These are phyloP conservation scores for Cardamine chenopodiifolia DNA, from an alignment of 345 rosid species.

Conservation along the genomic window DNA sequence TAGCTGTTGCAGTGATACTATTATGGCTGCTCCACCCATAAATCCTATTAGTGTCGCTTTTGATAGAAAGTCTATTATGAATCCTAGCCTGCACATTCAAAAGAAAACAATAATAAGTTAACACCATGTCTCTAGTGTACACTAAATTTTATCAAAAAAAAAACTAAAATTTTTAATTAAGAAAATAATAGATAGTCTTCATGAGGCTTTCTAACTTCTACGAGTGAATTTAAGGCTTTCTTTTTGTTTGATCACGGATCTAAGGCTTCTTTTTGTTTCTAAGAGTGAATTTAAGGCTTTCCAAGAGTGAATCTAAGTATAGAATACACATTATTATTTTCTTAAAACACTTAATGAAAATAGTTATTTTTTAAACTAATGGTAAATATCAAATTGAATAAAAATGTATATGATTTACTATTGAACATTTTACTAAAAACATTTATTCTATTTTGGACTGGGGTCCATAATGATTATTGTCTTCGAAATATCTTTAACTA, in stretches of 20 bases:
- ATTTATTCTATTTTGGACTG: background rate
- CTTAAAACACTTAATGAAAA: background rate
- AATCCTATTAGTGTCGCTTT: conserved; percentile 88
- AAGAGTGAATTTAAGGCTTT: too few relatives aligned
- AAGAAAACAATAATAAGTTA: background rate
- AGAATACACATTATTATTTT: background rate
- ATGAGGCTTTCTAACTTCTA: background rate
- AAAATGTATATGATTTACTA: background rate
- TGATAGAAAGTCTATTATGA: conserved; percentile 87
- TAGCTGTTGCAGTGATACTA: conserved; percentile 93
- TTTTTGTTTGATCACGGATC: background rate
- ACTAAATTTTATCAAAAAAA: too few relatives aligned
- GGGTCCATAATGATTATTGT: background rate
- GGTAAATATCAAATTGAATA: background rate
- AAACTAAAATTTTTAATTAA: background rate
- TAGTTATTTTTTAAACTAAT: background rate
- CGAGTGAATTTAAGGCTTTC: background rate
- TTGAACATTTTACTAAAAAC: background rate
- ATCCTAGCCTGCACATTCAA: conserved; percentile 66
- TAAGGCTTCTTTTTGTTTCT: too few relatives aligned
- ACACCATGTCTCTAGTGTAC: background rate
- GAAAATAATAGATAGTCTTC: background rate
- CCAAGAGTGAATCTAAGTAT: background rate
- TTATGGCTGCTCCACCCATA: conserved; percentile 97
- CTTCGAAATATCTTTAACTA: background rate